Evolutionary conservation across 2,329 filamentous ascomycete genomes (phyloP).

Genomic region (Tolypocladium guangdongense): DNA sequence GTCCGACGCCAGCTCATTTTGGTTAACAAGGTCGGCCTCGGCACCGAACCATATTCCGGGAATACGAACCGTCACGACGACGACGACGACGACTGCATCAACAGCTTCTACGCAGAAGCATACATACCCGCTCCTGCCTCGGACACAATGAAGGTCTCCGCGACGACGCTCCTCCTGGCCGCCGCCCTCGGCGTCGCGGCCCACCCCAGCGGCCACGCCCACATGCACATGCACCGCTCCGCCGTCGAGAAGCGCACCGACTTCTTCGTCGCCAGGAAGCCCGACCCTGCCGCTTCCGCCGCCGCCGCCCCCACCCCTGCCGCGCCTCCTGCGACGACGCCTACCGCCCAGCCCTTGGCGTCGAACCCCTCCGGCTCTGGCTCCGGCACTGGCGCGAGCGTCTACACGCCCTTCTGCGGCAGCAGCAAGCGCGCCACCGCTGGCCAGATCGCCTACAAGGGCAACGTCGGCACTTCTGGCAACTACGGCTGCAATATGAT

Average conservation of each 20-base stretch:
- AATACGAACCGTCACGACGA: neutral
- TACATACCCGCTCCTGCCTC: neutral
- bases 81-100: neutral
- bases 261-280: slow-evolving; percentile 24
- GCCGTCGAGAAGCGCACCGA: slow-evolving; percentile 16
- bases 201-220: slow-evolving; percentile 27
- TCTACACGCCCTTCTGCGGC: slow-evolving; percentile 21
- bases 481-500: slow-evolving; percentile 44
- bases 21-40: neutral
- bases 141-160: slow-evolving; percentile 30
- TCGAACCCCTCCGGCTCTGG: slow-evolving; percentile 6
- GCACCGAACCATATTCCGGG: slow-evolving; percentile 4
- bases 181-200: slow-evolving; percentile 30
- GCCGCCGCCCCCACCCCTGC: slow-evolving; percentile 1
- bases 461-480: slow-evolving; percentile 31
- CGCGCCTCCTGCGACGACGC: slow-evolving; percentile 6
- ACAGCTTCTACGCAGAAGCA: neutral
- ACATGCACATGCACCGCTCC: slow-evolving; percentile 23
- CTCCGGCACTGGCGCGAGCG: slow-evolving; percentile 3
- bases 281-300: slow-evolving; percentile 12
- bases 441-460: slow-evolving; percentile 33
- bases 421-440: slow-evolving; percentile 35
- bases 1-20: neutral
- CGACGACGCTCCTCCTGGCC: slow-evolving; percentile 24
- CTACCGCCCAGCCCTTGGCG: slow-evolving; percentile 2